Evolutionary conservation across 2,329 filamentous ascomycete species (phyloP), one percentile per base, ranked within the genome.

Genomic region (Ilyonectria sp.): DNA sequence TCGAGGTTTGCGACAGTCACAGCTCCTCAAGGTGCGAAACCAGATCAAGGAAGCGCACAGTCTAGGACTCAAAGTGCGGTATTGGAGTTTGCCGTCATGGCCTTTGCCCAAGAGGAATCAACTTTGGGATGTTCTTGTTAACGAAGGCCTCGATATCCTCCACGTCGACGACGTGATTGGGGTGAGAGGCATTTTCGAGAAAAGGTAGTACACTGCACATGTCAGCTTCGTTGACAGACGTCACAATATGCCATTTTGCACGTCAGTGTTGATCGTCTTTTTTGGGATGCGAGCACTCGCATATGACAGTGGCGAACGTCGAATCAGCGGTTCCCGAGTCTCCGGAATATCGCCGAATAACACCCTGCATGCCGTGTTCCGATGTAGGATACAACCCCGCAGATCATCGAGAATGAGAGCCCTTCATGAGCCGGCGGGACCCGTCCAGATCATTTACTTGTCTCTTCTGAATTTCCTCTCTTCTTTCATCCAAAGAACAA

Each of bases 1-100:
- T 33, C 77, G 77, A 4, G 80, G 79, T 3, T 76, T 92, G 2
- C 85, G 81, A 33, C 67, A 75, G 3, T 65, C 61, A 11, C 87
- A 90, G 71, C 71, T 86, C 31, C 71, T 69, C 23, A 82, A 78
- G 47, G 75, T 90, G 44, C 78, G 82, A 44, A 70, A 73, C 13
- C 86, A 89, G 52, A 77, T 90, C 15, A 69, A 77, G 23, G 79
- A 81, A 49, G 89, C 88, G n/a, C 87, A 89, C 62, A 71, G 65
- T 17, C 80, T 84, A 60, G 89, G 89, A 0, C 78, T 92, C 54
- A 86, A 86, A 72, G 85, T 84, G 5, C 78, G 90, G 61, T 91
- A 91, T 73, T 92, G 90, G 90, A 86, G 86, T 26, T 78, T 87
- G 10, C 90, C 90, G 0, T 77, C 77, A 17, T 91, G 89, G 89